Evolutionary conservation across 768 basidiomycete species (phyloP).

Genomic region (Polyporus arcularius): DNA sequence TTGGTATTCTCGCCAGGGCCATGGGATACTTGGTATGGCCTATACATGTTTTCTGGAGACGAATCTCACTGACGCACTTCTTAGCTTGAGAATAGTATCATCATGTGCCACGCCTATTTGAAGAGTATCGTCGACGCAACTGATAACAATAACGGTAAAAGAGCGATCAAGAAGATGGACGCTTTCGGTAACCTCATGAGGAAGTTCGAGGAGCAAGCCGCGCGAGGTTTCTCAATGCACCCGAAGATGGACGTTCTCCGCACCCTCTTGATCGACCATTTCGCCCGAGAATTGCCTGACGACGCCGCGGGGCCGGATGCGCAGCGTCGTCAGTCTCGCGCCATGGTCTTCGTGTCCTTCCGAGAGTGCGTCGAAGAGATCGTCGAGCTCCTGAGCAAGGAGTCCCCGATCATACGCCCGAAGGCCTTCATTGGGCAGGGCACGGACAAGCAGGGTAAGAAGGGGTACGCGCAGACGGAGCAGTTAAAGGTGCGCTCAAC

Average conservation of each 20-base stretch:
- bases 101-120: conserved; percentile 74
- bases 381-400: conserved; percentile 72
- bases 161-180: conserved; percentile 48
- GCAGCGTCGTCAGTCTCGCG: conserved; percentile 53
- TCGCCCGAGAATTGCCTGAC: conserved; percentile 54
- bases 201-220: conserved; percentile 63
- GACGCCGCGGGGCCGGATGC: conserved; percentile 33
- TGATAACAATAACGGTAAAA: conserved; percentile 43
- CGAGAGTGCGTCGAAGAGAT: conserved; percentile 91
- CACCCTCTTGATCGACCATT: conserved; percentile 76
- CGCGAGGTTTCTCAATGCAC: conserved; percentile 63
- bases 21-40: conserved; percentile 83
- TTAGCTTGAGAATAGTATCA: conserved; percentile 81
- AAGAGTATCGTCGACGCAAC: conserved; percentile 47
- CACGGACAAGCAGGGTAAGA: conserved; percentile 79
- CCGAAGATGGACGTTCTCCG: conserved; percentile 92
- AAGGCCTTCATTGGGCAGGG: conserved; percentile 91
- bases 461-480: conserved; percentile 88
- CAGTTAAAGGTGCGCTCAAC: conserved; percentile 69
- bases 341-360: conserved; percentile 95
- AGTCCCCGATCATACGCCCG: conserved; percentile 78
- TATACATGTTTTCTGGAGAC: neutral
- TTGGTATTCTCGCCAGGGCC: conserved; percentile 69
- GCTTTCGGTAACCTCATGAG: conserved; percentile 65
- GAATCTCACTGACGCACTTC: neutral